Percentiles rank a stretch among this genome's conserved stretches.
phyloP scores from a whole-genome alignment of 2,329 filamentous ascomycete species.

The Fusarium sp. region DNA sequence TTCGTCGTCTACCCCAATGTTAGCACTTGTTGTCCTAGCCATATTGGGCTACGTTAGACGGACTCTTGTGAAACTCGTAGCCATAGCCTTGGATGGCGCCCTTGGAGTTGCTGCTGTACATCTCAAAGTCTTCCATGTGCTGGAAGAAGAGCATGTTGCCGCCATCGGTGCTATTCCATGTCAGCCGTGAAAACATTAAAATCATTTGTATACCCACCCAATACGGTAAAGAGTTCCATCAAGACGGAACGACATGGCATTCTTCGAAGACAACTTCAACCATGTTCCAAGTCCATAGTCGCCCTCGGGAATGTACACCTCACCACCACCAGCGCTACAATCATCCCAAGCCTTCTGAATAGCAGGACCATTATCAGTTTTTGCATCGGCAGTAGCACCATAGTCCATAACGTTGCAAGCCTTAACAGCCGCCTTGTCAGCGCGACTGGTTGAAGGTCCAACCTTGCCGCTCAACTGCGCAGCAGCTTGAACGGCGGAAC shows the following conservation, averaged over 20 bases:
- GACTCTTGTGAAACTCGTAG: slow-evolving; percentile 28
- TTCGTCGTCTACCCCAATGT: slow-evolving; percentile 1
- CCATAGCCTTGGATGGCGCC: slow-evolving; percentile 35
- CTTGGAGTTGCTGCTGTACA: slow-evolving; percentile 35
- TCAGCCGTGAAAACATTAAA: neutral
- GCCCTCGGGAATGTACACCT: slow-evolving; percentile 29
- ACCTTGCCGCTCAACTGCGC: slow-evolving; percentile 34
- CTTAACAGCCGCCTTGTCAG: slow-evolving; percentile 29
- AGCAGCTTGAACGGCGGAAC: slow-evolving; percentile 29
- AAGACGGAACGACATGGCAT: slow-evolving; percentile 32
- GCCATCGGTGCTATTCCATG: neutral
- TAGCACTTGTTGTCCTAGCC: neutral
- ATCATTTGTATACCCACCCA: slow-evolving; percentile 1
- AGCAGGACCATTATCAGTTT: slow-evolving; percentile 25
- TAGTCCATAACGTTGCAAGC: slow-evolving; percentile 36
- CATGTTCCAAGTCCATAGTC: slow-evolving; percentile 32
- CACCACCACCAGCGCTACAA: slow-evolving; percentile 24
- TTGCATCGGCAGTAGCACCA: slow-evolving; percentile 19
- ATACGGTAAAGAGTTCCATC: slow-evolving; percentile 31
- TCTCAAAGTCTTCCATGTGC: slow-evolving; percentile 33
- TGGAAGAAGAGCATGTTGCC: slow-evolving; percentile 37
- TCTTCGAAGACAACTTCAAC: slow-evolving; percentile 28
- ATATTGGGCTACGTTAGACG: accelerated
- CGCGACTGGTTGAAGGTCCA: slow-evolving; percentile 18
- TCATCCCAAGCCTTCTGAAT: slow-evolving; percentile 34